These are phyloP conservation scores for Otatea glauca DNA, from an alignment of 176 grass and related monocot genomes.

Conservation along the genomic window DNA sequence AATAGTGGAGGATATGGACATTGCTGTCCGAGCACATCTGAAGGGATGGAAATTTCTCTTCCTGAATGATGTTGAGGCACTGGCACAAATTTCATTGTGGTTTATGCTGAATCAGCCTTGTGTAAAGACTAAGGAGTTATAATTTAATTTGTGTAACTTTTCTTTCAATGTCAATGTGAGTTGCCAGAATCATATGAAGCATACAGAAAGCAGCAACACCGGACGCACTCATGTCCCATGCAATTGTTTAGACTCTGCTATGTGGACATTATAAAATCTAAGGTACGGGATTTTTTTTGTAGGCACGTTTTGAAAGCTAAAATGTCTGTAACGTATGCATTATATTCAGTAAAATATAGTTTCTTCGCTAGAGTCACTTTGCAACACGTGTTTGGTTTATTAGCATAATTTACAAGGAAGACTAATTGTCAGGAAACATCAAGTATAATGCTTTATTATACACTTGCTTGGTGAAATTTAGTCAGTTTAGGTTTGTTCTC, in stretches of 20 bases:
- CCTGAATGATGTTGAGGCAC: constrained; percentile 91
- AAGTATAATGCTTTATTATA: background rate
- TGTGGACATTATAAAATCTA: constrained; percentile 75
- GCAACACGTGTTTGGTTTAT: background rate
- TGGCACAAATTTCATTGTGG: background rate
- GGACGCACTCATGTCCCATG: constrained; percentile 92
- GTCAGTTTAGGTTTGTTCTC: background rate
- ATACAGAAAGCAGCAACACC: constrained; percentile 88
- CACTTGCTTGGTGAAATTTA: background rate
- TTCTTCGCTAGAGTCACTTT: background rate
- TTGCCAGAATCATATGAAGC: constrained; percentile 93
- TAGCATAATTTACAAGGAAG: background rate
- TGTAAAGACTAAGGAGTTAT: background rate
- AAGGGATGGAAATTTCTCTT: constrained; percentile 93
- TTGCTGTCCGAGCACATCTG: constrained; percentile 85
- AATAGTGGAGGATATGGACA: constrained; percentile 93
- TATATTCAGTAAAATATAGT: constrained; percentile 23
- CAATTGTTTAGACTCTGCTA: constrained; percentile 83
- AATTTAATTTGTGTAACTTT: constrained; percentile 31
- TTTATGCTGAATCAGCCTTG: constrained; percentile 1
- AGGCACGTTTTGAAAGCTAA: constrained; percentile 33
- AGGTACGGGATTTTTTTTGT: constrained; percentile 50
- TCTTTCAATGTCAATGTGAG: constrained; percentile 76
- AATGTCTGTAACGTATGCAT: constrained; percentile 4
- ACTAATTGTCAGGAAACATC: constrained; percentile 6